Base-by-base conservation (phyloP, 2,329 filamentous ascomycete species). In the Aspergillus hiratsukae region DNA sequence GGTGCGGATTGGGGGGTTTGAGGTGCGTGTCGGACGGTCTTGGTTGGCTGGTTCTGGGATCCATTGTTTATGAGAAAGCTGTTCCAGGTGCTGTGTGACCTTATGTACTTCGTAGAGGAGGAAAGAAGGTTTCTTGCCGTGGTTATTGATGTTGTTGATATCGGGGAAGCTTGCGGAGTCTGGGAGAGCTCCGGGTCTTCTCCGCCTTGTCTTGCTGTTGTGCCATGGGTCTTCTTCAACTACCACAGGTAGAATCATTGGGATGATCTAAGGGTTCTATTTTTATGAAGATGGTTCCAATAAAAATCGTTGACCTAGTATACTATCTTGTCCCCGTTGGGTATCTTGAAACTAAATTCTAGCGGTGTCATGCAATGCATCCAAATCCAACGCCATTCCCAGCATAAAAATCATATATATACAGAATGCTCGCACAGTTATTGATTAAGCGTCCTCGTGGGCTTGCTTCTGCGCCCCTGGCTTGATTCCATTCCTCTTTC, bases 401-500 rank as follows among this genome's bases (percentile, higher is more conserved):
- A 51, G 29, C 46, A 37, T n/a, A 49, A 31, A 23, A 27, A 48
- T 4, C 40, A 23, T 14, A 31, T 35, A 28, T 31, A 48, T 28
- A 40, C 52, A 43, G 58, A 51, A 35, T 58, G 49, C 10, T 21
- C 31, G 21, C 35, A 45, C 5, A 14, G 14, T 37, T 50, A 48
- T 53, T 25, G 40, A 23, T 14, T 49, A 45, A 45, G 35, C 10
- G 21, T 59, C 58, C 31, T 57, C 59, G 41, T 58, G 57, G 1
- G 27, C 58, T 3, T 55, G 52, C 46, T 53, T 57, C 37, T 57
- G 58, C 31, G 58, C 64, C 21, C n/a, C 58, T 23, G 52, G 52
- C 55, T 70, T 71, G 40, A 77, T 81, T 23, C 83, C 85, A 69
- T 85, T 86, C 67, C 87, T 83, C 73, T 82, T 85, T 67, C 93